phyloP scores from a whole-genome alignment of 768 basidiomycete species.

The Neoboletus magnificus region DNA sequence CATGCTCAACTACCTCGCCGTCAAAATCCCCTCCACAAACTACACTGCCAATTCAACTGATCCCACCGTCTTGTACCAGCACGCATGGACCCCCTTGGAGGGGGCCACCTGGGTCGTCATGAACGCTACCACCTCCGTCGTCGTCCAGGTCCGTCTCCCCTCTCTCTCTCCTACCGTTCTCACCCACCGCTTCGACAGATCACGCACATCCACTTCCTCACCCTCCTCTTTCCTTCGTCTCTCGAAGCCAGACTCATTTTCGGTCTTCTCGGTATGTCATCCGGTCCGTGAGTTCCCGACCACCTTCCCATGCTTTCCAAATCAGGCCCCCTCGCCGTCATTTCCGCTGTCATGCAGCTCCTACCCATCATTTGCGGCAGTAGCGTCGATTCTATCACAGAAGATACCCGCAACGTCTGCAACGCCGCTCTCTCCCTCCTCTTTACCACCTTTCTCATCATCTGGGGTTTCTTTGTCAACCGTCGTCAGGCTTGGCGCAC shows the following conservation, averaged over 20 bases:
- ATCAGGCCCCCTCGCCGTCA: slow-evolving; percentile 80
- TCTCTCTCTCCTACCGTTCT: not conserved
- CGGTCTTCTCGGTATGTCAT: slow-evolving; percentile 63
- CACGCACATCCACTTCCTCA: slow-evolving; percentile 97
- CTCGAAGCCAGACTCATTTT: slow-evolving; percentile 87
- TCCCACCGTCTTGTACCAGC: slow-evolving; percentile 24
- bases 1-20: slow-evolving; percentile 90
- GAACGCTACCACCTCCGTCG: slow-evolving; percentile 77
- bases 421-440: slow-evolving; percentile 95
- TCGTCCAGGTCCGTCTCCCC: slow-evolving; percentile 69
- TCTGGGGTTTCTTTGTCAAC: slow-evolving; percentile 93
- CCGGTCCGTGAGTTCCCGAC: fast-evolving
- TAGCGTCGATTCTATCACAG: slow-evolving; percentile 51
- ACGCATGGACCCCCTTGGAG: slow-evolving; percentile 59
- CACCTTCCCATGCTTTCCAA: not conserved
- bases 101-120: slow-evolving; percentile 81
- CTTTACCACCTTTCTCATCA: slow-evolving; percentile 82
- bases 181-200: slow-evolving; percentile 48
- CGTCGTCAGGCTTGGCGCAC: slow-evolving; percentile 91
- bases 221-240: slow-evolving; percentile 87
- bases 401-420: slow-evolving; percentile 87
- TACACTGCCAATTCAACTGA: slow-evolving; percentile 15
- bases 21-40: slow-evolving; percentile 49
- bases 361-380: slow-evolving; percentile 51
- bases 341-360: slow-evolving; percentile 81